Evolutionary conservation across 176 grass and related monocot genomes (phyloP).

Genomic region (Saccharum officinarum): DNA sequence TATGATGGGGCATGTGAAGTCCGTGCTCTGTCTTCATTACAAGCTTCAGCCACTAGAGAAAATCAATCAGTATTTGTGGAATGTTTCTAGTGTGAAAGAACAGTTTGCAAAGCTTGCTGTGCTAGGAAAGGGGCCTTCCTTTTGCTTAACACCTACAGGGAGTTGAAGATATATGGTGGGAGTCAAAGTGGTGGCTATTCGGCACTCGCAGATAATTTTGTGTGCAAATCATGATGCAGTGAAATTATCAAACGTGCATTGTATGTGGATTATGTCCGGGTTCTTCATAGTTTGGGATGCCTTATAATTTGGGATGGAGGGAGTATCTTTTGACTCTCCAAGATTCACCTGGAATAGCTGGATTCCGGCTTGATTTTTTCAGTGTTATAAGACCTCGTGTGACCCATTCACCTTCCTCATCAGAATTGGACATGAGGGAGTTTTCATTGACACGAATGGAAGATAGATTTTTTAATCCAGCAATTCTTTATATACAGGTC

Average conservation of each 20-base stretch:
- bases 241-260: conserved; percentile 71
- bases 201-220: conserved; percentile 62
- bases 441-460: conserved; percentile 70
- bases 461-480: conserved; percentile 67
- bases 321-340: no score
- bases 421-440: conserved; percentile 44
- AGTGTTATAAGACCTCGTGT: conserved; percentile 73
- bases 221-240: conserved; percentile 89
- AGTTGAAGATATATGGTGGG: conserved; percentile 76
- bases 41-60: conserved; percentile 45
- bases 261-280: conserved; percentile 93
- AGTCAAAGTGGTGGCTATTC: conserved; percentile 67
- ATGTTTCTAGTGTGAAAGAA: conserved; percentile 77
- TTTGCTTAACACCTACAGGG: conserved; percentile 77
- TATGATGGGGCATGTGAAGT: conserved; percentile 74
- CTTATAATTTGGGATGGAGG: no score
- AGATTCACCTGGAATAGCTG: conserved; percentile 78
- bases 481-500: conserved; percentile 85
- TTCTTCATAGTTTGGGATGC: conserved; percentile 72
- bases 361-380: conserved; percentile 93
- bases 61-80: conserved; percentile 48
- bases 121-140: conserved; percentile 92
- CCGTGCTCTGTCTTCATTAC: conserved; percentile 42
- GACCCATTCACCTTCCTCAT: conserved; percentile 75
- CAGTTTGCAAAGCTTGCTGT: conserved; percentile 87